A percentile compares a stretch with the other conserved stretches of the same genome.
Evolutionary conservation across 768 basidiomycete species (phyloP).

Genomic region (Podaxis pistillaris): DNA sequence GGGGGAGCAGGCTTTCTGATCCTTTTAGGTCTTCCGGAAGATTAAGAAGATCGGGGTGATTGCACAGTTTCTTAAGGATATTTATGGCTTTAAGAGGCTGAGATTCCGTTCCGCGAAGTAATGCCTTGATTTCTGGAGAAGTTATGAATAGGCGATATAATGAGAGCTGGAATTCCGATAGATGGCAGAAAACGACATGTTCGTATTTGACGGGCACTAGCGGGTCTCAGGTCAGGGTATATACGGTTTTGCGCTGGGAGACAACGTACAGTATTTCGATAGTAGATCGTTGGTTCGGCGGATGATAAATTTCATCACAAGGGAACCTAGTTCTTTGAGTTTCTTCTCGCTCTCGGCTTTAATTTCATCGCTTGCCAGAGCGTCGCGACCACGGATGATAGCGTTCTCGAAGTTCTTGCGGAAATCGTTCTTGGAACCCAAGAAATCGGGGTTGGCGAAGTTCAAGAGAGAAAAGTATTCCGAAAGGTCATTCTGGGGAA

Average conservation of each 20-base stretch:
- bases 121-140: slow-evolving; percentile 88
- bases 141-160: slow-evolving; percentile 90
- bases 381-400: slow-evolving; percentile 89
- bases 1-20: slow-evolving; percentile 75
- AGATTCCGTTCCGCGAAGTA: slow-evolving; percentile 82
- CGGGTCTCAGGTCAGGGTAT: slow-evolving; percentile 14
- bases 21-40: slow-evolving; percentile 83
- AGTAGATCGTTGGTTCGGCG: slow-evolving; percentile 90
- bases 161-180: slow-evolving; percentile 79
- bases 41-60: slow-evolving; percentile 89
- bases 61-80: slow-evolving; percentile 92
- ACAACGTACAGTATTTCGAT: slow-evolving; percentile 84
- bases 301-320: slow-evolving; percentile 94
- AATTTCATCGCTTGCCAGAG: slow-evolving; percentile 74
- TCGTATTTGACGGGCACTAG: slow-evolving; percentile 99
- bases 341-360: slow-evolving; percentile 87
- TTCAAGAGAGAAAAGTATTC: slow-evolving; percentile 93
- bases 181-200: slow-evolving; percentile 91
- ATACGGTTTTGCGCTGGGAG: background rate
- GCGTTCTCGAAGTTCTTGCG: slow-evolving; percentile 92
- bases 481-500: slow-evolving; percentile 78
- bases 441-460: slow-evolving; percentile 89
- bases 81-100: slow-evolving; percentile 97
- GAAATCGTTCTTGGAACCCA: slow-evolving; percentile 88
- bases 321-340: slow-evolving; percentile 83